phyloP scores from a whole-genome alignment of 2,329 filamentous ascomycete species.

The Claviceps lovelessii region DNA sequence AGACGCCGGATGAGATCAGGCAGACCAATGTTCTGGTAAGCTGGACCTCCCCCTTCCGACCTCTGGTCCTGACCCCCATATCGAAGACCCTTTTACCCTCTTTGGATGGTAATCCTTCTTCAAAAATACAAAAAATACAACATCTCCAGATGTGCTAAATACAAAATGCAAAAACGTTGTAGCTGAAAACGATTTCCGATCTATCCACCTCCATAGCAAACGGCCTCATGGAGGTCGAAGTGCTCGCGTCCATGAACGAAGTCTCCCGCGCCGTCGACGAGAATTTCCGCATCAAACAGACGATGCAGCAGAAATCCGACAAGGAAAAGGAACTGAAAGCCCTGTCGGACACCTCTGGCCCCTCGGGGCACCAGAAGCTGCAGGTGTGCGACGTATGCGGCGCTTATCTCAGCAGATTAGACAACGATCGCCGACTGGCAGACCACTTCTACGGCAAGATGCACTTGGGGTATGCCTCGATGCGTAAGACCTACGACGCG shows the following conservation, averaged over 20 bases:
- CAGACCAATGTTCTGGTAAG: conserved; percentile 74
- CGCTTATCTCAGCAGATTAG: conserved; percentile 78
- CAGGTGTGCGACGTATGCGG: conserved; percentile 98
- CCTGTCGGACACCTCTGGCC: conserved; percentile 80
- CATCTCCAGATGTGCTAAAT: neutral
- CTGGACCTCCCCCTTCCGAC: too few species aligned
- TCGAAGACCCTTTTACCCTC: neutral
- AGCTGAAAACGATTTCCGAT: conserved; percentile 72
- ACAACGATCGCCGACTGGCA: conserved; percentile 85
- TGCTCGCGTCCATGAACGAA: conserved; percentile 67
- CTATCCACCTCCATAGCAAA: conserved; percentile 63
- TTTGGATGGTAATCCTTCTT: neutral
- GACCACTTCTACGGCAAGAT: conserved; percentile 99
- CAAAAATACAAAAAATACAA: neutral
- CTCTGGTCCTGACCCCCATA: neutral
- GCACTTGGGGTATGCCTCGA: conserved; percentile 95
- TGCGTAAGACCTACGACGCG: conserved; percentile 85
- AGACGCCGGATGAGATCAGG: conserved; percentile 92
- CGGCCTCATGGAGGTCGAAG: conserved; percentile 71
- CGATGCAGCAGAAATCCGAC: conserved; percentile 68
- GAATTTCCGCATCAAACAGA: conserved; percentile 69
- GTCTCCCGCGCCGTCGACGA: conserved; percentile 76
- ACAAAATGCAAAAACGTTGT: neutral
- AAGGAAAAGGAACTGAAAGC: conserved; percentile 80
- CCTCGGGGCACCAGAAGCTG: conserved; percentile 89